These are phyloP conservation scores for Pseudopyricularia javanii DNA, from an alignment of 2,329 filamentous ascomycete genomes.

Conservation along the genomic window DNA sequence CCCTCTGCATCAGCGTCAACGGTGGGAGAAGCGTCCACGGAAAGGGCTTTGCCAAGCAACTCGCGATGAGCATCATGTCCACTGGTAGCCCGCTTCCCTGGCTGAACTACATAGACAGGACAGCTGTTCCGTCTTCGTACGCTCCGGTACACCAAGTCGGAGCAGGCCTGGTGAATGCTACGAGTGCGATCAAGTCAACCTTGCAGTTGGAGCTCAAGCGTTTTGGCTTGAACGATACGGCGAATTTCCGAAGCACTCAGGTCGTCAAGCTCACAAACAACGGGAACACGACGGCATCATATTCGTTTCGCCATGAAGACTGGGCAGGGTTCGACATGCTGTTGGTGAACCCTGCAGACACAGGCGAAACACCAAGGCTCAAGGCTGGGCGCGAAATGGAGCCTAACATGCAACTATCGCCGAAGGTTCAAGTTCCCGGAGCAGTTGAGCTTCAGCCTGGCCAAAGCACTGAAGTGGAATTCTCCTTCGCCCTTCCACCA, in stretches of 20 bases:
- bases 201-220: slow-evolving; percentile 22
- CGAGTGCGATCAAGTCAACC: slow-evolving; percentile 24
- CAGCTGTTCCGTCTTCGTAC: background rate
- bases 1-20: slow-evolving; percentile 20
- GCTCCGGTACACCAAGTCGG: slow-evolving; percentile 21
- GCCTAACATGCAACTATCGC: slow-evolving; percentile 5
- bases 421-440: background rate
- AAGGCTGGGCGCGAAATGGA: background rate
- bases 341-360: background rate
- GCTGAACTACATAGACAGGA: slow-evolving; percentile 4
- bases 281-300: slow-evolving; percentile 19
- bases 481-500: slow-evolving; percentile 9
- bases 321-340: slow-evolving; percentile 23
- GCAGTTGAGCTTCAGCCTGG: slow-evolving; percentile 12
- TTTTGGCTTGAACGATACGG: slow-evolving; percentile 30
- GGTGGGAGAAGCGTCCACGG: slow-evolving; percentile 19
- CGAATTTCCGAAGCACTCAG: slow-evolving; percentile 19
- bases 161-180: slow-evolving; percentile 25
- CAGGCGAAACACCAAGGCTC: slow-evolving; percentile 4
- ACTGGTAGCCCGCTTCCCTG: slow-evolving; percentile 18
- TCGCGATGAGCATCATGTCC: slow-evolving; percentile 19
- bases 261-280: slow-evolving; percentile 21
- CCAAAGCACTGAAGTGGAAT: slow-evolving; percentile 10
- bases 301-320: slow-evolving; percentile 16
- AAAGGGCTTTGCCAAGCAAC: slow-evolving; percentile 13